phyloP scores from a whole-genome alignment of 108 stramenopile genomes.

The Stephanodiscus triporus region DNA sequence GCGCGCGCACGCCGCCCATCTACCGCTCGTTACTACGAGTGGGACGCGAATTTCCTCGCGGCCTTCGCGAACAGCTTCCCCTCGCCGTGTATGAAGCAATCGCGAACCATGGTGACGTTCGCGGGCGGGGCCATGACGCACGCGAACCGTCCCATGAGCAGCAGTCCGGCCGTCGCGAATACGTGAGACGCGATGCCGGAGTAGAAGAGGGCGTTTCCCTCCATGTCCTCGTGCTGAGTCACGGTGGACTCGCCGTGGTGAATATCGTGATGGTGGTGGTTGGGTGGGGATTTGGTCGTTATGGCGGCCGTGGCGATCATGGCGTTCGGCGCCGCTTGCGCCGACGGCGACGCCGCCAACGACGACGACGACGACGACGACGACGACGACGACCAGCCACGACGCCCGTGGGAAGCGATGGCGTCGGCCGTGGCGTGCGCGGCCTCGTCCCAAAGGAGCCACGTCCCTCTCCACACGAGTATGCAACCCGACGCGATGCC shows the following conservation, averaged over 20 bases:
- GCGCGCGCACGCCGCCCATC: background rate
- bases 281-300: background rate
- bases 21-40: background rate
- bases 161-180: conserved; percentile 42
- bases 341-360: no score
- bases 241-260: conserved; percentile 43
- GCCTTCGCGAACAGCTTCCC: conserved; percentile 26
- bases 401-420: background rate
- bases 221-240: conserved; percentile 38
- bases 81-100: conserved; percentile 35
- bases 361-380: background rate
- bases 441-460: conserved; percentile 65
- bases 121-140: conserved; percentile 75
- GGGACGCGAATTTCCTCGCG: conserved; percentile 3
- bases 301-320: background rate
- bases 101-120: conserved; percentile 49
- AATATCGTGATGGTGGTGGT: background rate
- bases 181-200: conserved; percentile 60
- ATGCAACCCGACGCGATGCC: conserved; percentile 59
- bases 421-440: conserved; percentile 1
- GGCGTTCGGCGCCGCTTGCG: background rate
- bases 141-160: conserved; percentile 56
- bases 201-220: conserved; percentile 32
- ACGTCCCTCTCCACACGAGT: conserved; percentile 73
- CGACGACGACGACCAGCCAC: background rate